phyloP scores from a whole-genome alignment of 257 asterid species.

The Nicotiana noctiflora region DNA sequence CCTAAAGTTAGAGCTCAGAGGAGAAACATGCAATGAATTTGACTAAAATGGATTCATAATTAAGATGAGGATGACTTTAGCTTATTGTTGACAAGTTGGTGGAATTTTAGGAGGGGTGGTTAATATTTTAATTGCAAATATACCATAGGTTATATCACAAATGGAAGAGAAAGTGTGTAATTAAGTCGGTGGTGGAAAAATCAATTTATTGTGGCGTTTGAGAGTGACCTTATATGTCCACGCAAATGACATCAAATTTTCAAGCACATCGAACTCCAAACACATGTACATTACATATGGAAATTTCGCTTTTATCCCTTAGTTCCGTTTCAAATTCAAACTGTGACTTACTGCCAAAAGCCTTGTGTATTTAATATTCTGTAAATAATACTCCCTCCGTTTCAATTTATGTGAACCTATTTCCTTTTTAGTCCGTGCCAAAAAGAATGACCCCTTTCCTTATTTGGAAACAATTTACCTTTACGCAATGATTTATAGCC shows the following conservation, averaged over 20 bases:
- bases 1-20: not conserved
- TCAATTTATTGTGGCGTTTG: conserved; percentile 1
- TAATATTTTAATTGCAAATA: not conserved
- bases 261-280: not conserved
- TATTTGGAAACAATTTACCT: too few relatives aligned
- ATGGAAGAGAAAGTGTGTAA: not conserved
- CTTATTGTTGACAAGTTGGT: conserved; percentile 12
- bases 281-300: not conserved
- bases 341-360: not conserved
- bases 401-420: too few relatives aligned
- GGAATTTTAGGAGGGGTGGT: not conserved
- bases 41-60: not conserved
- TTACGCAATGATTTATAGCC: too few relatives aligned
- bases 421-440: too few relatives aligned
- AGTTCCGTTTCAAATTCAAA: conserved; percentile 5
- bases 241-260: not conserved
- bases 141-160: not conserved
- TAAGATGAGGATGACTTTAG: not conserved
- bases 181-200: conserved; percentile 12
- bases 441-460: too few relatives aligned
- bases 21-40: not conserved
- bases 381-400: too few relatives aligned
- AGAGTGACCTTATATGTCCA: not conserved
- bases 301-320: not conserved
- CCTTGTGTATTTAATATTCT: too few relatives aligned